Base-by-base conservation (phyloP, 2,329 filamentous ascomycete species). In the Claviceps sp. region DNA sequence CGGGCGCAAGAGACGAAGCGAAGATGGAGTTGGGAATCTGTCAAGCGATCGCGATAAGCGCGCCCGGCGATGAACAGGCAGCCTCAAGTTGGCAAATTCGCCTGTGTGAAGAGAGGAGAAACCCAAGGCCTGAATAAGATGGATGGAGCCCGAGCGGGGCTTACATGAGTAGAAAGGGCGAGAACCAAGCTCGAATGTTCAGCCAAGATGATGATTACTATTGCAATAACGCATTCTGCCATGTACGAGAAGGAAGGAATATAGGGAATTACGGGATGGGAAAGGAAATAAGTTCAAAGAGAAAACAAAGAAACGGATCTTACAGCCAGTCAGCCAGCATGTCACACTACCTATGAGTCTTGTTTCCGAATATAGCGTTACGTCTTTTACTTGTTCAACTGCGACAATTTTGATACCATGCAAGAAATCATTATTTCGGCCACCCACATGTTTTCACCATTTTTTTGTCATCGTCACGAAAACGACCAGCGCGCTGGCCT, bases 11-110 rank as follows among this genome's bases (percentile, higher is more conserved):
- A 58, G 68, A 53, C 59, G 66, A 60, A 77, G 74, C 56, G 76
- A 78, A 54, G 76, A 77, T 49, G 71, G 70, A 20, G 59, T 62
- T n/a, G 67, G 65, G 38, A 56, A 58, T 20, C 53, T 65, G 55
- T 57, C 61, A 16, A 70, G 62, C 58, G 74, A 77, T 40, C 68
- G 73, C 53, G 76, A 80, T 54, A 80, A 80, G 69, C 70, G 77
- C 62, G 70, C 67, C 56, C 71, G 77, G 63, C 71, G 73, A 59
- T 77, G 44, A 49, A 70, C 5, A 61, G 52, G 48, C 38, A 23
- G 11, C 7, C 14, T 36, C 7, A 39, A 45, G 5, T 3, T 22
- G 14, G 23, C 20, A 20, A 14, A 36, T n/a, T 42, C 20, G 34
- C 26, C 29, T 23, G 5, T 14, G 17, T 26, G 14, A 26, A 22